These are phyloP conservation scores for Sphaerulina populicola DNA, from an alignment of 2,329 filamentous ascomycete species.

Conservation along the genomic window DNA sequence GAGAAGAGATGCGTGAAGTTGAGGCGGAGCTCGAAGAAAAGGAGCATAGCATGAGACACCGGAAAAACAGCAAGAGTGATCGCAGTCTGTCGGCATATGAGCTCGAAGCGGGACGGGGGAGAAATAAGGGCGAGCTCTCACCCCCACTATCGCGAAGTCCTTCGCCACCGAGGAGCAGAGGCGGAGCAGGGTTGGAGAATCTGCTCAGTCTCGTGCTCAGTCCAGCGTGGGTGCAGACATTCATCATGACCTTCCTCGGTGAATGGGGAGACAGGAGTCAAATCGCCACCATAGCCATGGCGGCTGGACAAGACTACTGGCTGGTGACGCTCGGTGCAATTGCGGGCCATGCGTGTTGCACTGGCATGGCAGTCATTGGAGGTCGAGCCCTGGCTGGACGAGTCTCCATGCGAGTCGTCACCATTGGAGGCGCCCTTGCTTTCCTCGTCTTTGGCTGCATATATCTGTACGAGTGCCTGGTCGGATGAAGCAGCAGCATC, in stretches of 20 bases:
- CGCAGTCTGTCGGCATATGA: constrained; percentile 49
- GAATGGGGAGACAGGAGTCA: constrained; percentile 98
- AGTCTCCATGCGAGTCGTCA: constrained; percentile 93
- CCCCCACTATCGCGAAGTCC: constrained; percentile 26
- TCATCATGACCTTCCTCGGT: constrained; percentile 96
- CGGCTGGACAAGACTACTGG: constrained; percentile 96
- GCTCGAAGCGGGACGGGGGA: constrained; percentile 42
- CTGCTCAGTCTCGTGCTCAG: constrained; percentile 80
- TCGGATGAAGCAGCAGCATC: constrained; percentile 11
- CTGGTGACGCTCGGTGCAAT: constrained; percentile 91
- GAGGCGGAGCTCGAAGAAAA: constrained; percentile 91
- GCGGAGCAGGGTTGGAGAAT: constrained; percentile 62
- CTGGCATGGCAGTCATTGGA: constrained; percentile 81
- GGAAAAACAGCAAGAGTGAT: constrained; percentile 61
- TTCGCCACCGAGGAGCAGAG: constrained; percentile 22
- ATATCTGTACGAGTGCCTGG: constrained; percentile 63
- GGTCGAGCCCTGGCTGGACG: constrained; percentile 85
- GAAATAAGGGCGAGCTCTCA: constrained; percentile 21
- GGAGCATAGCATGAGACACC: constrained; percentile 51
- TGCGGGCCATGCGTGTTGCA: constrained; percentile 80
- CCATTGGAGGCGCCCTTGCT: constrained; percentile 78
- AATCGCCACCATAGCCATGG: constrained; percentile 98
- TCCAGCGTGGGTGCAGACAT: constrained; percentile 97
- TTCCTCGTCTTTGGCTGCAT: constrained; percentile 89
- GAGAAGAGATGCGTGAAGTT: constrained; percentile 97